Evolutionary conservation across 1,139 yeast species (phyloP), one percentile per base, ranked within the genome.

Genomic region (Saccharomyces pastorianus): DNA sequence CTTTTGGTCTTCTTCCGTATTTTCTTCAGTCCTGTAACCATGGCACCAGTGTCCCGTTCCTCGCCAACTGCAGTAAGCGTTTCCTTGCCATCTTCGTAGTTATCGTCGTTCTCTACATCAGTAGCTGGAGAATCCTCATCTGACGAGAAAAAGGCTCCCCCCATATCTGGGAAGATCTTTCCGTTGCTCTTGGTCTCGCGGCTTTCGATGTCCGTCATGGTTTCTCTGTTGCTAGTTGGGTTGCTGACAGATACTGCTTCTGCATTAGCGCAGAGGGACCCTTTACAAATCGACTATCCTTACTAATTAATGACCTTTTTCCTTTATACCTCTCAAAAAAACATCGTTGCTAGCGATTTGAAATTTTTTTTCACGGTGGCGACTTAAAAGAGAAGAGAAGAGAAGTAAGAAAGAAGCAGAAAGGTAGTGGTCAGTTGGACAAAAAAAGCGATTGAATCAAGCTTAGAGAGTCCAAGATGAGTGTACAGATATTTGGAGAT

Each of bases 401-500:
- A 41, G 46, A 3, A 20, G 23, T 17, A 41, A 20, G 46, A 23
- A 20, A 23, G 26, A 1, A 23, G 1, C 46, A 41, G 46, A 1
- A 23, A 17, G n/a, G 26, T 20, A 1, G 46, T 20, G 46, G n/a
- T 41, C 1, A 20, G 46, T 41, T 41, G 6, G 4, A 41, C 23
- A 23, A 41, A 9, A 41, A 20, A 41, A 1, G 25, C 1, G n/a
- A 41, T 4, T 25, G 23, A 28, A 17, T 26, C 34, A 20, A 20
- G 29, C 29, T n/a, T 8, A 34, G 23, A 34, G 14, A 31, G 34
- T 31, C 34, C 34, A 31, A 31, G 14, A 64, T 67, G 75, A 72
- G 75, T 60, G 95, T 90, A 59, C 93, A 89, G 66, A 91, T 93
- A 68, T 89, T 93, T 74, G 96, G 96, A 58, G 99, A 95, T 71